phyloP scores from a whole-genome alignment of 2,329 filamentous ascomycete genomes.

The Colletotrichum falcatum region DNA sequence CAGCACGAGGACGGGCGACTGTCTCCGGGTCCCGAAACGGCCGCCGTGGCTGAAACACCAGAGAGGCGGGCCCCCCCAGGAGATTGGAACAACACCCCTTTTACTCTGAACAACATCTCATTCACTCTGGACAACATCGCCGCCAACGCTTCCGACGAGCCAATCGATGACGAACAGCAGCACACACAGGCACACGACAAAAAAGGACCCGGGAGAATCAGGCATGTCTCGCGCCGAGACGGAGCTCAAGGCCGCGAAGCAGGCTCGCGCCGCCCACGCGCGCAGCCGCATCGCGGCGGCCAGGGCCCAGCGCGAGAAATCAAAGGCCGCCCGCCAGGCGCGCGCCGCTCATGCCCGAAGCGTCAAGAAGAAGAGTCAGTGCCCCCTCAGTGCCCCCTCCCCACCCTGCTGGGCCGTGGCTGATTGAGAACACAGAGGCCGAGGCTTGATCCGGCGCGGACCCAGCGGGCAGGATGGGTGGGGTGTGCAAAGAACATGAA shows the following conservation, averaged over 20 bases:
- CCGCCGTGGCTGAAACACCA: too few relatives aligned
- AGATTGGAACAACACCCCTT: too few relatives aligned
- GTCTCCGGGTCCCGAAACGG: too few relatives aligned
- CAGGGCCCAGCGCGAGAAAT: conserved; percentile 17
- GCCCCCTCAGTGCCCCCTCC: too few relatives aligned
- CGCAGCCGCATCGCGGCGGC: conserved; percentile 3
- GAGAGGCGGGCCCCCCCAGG: too few relatives aligned
- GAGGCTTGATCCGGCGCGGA: not conserved
- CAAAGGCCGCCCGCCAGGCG: conserved; percentile 13
- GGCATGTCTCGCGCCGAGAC: conserved; percentile 1
- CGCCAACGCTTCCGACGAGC: too few relatives aligned
- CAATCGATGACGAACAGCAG: too few relatives aligned
- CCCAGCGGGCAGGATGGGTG: not conserved
- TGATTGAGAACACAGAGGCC: not conserved
- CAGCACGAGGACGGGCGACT: too few relatives aligned
- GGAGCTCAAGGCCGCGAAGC: conserved; percentile 6
- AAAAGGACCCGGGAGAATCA: not conserved
- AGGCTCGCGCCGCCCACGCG: conserved; percentile 23
- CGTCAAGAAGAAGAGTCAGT: not conserved
- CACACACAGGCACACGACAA: too few relatives aligned
- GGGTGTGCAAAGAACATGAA: not conserved
- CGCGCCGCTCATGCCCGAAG: conserved; percentile 1
- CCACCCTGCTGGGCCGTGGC: not conserved
- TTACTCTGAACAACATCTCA: too few relatives aligned
- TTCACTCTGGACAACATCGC: too few relatives aligned